Percentiles rank a stretch among this genome's conserved stretches.
Conservation (phyloP, 2,329 filamentous ascomycete species). For the Zopfia rhizophila region DNA sequence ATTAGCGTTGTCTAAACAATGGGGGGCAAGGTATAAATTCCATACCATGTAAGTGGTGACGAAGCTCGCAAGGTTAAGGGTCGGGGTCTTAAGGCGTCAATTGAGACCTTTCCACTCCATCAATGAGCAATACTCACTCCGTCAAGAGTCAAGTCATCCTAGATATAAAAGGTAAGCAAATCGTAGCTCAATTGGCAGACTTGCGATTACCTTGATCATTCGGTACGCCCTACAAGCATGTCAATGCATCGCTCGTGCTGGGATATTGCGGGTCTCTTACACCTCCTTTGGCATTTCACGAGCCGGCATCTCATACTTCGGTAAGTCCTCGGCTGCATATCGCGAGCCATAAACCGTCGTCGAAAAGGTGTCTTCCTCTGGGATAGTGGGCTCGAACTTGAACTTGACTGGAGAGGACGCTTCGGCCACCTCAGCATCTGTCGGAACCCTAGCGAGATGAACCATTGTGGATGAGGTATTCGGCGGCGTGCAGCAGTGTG, state of each 20-base stretch:
- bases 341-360: constrained; percentile 88
- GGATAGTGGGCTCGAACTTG: constrained; percentile 37
- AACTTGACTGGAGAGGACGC: constrained; percentile 34
- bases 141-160: constrained; percentile 91
- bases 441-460: constrained; percentile 59
- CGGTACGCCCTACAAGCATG: constrained; percentile 74
- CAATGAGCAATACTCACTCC: constrained; percentile 67
- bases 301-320: constrained; percentile 87
- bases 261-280: constrained; percentile 21
- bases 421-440: constrained; percentile 51
- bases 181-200: too few relatives aligned
- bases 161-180: too few relatives aligned
- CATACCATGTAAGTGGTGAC: constrained; percentile 97
- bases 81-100: constrained; percentile 37
- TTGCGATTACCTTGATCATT: constrained; percentile 88
- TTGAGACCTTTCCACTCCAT: constrained; percentile 4
- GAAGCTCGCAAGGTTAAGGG: constrained; percentile 81
- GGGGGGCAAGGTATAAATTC: constrained; percentile 40
- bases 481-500: not conserved
- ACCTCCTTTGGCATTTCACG: constrained; percentile 89
- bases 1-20: constrained; percentile 17
- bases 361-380: constrained; percentile 68
- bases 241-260: not conserved
- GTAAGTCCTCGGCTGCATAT: constrained; percentile 84
- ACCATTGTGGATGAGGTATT: constrained; percentile 54